These are phyloP conservation scores for Taphrina flavorubra DNA, from an alignment of 1,139 yeast genomes.

Conservation along the genomic window DNA sequence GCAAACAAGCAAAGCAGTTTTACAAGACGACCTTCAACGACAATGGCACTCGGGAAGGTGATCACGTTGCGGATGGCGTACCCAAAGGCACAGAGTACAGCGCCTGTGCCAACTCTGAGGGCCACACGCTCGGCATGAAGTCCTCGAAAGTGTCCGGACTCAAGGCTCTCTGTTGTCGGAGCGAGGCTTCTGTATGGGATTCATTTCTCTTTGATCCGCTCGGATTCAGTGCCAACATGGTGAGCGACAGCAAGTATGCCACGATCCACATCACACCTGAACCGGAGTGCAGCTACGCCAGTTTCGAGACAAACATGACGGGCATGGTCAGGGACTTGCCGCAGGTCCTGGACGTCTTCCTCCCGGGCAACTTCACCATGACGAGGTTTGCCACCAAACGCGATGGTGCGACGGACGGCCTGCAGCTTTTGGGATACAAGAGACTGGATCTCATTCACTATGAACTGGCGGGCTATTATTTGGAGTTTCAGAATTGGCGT, in stretches of 20 bases:
- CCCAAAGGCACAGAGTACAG: conserved; percentile 24
- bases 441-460: conserved; percentile 72
- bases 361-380: conserved; percentile 77
- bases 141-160: conserved; percentile 69
- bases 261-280: conserved; percentile 96
- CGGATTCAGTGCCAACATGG: conserved; percentile 88
- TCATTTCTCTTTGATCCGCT: conserved; percentile 95
- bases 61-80: conserved; percentile 32
- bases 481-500: conserved; percentile 54
- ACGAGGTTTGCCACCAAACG: conserved; percentile 63
- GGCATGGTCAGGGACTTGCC: conserved; percentile 51
- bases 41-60: conserved; percentile 33
- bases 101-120: conserved; percentile 60
- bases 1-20: conserved; percentile 65
- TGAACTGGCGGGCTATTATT: conserved; percentile 66
- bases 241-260: conserved; percentile 64
- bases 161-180: conserved; percentile 58
- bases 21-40: conserved; percentile 56
- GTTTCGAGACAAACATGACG: conserved; percentile 86
- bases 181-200: conserved; percentile 58
- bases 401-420: conserved; percentile 39
- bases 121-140: conserved; percentile 73
- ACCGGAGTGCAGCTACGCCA: conserved; percentile 91
- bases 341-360: conserved; percentile 65
- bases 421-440: conserved; percentile 57